Evolutionary conservation across 768 basidiomycete genomes (phyloP), one percentile per base, ranked within the genome.

Genomic region (Kwoniella pini): DNA sequence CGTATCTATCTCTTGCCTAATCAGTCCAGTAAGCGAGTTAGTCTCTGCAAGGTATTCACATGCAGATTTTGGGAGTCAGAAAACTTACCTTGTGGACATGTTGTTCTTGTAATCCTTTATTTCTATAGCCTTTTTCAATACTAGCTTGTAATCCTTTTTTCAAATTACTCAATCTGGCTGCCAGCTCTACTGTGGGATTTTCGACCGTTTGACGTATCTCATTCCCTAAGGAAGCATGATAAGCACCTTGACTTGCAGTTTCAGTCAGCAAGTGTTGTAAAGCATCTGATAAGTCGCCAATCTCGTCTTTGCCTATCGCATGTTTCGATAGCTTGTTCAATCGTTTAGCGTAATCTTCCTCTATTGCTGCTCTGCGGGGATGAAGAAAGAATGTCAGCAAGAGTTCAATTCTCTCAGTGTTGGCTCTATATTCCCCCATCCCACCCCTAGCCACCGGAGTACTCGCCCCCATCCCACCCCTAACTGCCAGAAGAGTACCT

Each of bases 281-380:
- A 1, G 90, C 86, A 65, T 84, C 85, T 31, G 89, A 86, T 7
- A 95, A 81, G 63, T 94, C 91, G 48, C 93, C 95, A 65, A 93
- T 90, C 80, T 97, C 96, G 77, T 96, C 94, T 69, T 84, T 85
- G 40, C 94, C 95, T 38, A 96, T 79, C 7, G 84, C 69, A 60
- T 82, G 69, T 79, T 90, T 94, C 30, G 91, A 84, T 22, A 99
- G 81, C 75, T 89, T 90, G 21, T 83, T 80, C 13, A 99, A 74
- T 27, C 87, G 85, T 79, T 91, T 92, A 0, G 94, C 88, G 72
- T 97, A 98, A 36, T 98, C 95, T 71, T 97, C 93, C 78, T 98
- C 94, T 63, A 97, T 96, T 28, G 82, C 66, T 7, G 91, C 87
- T 74, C 95, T 96, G 53, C 24, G 9, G 28, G 54, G 42, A 13